Conservation (phyloP, 2,329 filamentous ascomycete genomes). For the Xylariaceae sp. region DNA sequence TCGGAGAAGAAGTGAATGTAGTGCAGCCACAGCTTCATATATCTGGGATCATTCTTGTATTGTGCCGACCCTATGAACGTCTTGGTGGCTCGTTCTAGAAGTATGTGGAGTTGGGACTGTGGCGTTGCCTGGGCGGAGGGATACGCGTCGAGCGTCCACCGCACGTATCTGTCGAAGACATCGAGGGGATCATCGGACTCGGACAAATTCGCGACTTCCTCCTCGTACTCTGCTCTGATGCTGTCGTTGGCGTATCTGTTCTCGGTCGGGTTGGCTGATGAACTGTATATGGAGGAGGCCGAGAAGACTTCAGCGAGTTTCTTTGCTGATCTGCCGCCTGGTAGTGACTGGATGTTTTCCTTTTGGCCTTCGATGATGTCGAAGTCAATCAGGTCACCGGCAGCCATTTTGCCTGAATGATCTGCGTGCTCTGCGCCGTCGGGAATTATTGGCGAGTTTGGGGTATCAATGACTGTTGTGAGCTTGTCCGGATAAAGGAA, state of each 20-base stretch:
- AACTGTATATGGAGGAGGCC: slow-evolving; percentile 53
- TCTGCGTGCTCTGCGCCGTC: slow-evolving; percentile 17
- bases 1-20: slow-evolving; percentile 94
- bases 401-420: slow-evolving; percentile 38
- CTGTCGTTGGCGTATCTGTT: slow-evolving; percentile 73
- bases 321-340: slow-evolving; percentile 79
- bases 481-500: not conserved
- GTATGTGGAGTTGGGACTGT: slow-evolving; percentile 79
- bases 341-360: slow-evolving; percentile 94
- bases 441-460: slow-evolving; percentile 14
- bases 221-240: slow-evolving; percentile 78
- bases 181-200: slow-evolving; percentile 95
- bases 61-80: slow-evolving; percentile 77
- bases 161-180: slow-evolving; percentile 92
- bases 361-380: slow-evolving; percentile 94
- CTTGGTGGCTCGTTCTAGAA: slow-evolving; percentile 91
- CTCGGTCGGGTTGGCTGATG: slow-evolving; percentile 63
- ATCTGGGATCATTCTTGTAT: slow-evolving; percentile 93
- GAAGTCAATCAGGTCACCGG: slow-evolving; percentile 62
- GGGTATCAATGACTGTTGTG: slow-evolving; percentile 13
- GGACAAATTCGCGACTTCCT: slow-evolving; percentile 68
- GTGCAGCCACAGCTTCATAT: slow-evolving; percentile 87
- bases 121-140: slow-evolving; percentile 88
- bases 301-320: slow-evolving; percentile 81
- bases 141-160: slow-evolving; percentile 94